These are phyloP conservation scores for Candida ficus DNA, from an alignment of 805 yeast genomes.

Conservation along the genomic window DNA sequence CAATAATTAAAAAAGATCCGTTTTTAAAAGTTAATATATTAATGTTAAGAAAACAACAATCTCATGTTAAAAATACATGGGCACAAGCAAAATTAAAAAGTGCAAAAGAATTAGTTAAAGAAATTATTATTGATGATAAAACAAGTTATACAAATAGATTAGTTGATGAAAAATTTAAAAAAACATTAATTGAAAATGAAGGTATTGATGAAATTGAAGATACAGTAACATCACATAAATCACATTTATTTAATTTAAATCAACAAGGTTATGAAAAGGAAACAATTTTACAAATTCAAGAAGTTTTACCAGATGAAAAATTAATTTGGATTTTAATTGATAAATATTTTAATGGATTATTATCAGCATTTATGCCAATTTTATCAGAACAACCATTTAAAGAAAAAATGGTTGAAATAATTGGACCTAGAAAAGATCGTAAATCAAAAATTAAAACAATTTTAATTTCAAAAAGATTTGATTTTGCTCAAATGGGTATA, in stretches of 20 bases:
- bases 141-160: conserved; percentile 11
- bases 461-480: conserved; percentile 19
- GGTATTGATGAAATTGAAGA: conserved; percentile 33
- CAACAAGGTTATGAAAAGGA: conserved; percentile 16
- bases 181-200: conserved; percentile 31
- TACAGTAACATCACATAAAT: conserved; percentile 8
- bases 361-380: conserved; percentile 25
- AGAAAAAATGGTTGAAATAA: conserved; percentile 13
- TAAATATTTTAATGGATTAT: conserved; percentile 14
- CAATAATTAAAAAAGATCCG: conserved; percentile 27
- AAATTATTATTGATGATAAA: conserved; percentile 18
- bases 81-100: conserved; percentile 1
- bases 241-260: conserved; percentile 11
- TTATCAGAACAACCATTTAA: conserved; percentile 16
- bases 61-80: conserved; percentile 8
- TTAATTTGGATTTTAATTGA: conserved; percentile 21
- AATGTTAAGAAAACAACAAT: conserved; percentile 26
- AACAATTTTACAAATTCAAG: conserved; percentile 18
- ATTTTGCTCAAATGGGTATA: conserved; percentile 23
- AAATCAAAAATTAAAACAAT: conserved; percentile 7
- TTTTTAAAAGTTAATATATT: conserved; percentile 23
- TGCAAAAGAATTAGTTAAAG: conserved; percentile 16
- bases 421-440: conserved; percentile 11
- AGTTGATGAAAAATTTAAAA: conserved; percentile 27
- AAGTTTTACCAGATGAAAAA: conserved; percentile 20